Percentiles rank a stretch among this genome's conserved stretches.
phyloP scores from a whole-genome alignment of 305 asterid species.

The Ilex paraguariensis region DNA sequence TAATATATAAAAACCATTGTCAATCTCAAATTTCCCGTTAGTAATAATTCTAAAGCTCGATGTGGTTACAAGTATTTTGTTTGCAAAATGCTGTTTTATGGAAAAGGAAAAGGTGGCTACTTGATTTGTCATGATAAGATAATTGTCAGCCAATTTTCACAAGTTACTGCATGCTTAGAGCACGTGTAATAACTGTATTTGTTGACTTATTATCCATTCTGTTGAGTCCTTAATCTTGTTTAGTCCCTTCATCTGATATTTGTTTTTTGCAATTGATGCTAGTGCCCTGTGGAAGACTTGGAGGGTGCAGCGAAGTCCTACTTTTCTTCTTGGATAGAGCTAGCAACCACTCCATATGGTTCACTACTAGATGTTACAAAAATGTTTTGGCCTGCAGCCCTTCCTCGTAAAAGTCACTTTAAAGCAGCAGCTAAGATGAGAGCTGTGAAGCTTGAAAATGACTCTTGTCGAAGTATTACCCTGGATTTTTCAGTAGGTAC shows the following conservation, averaged over 20 bases:
- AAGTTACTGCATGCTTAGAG: background rate
- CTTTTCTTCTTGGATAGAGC: constrained; percentile 87
- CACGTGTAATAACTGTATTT: background rate
- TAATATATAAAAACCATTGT: no score
- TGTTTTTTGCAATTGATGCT: constrained; percentile 16
- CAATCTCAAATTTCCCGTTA: no score
- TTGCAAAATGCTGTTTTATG: no score
- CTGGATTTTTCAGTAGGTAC: constrained; percentile 41
- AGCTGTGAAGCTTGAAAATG: constrained; percentile 67
- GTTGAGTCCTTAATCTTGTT: background rate
- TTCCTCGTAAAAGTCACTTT: constrained; percentile 95
- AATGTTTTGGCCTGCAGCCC: constrained; percentile 96
- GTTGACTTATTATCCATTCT: background rate
- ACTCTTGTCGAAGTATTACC: constrained; percentile 37
- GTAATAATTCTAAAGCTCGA: no score
- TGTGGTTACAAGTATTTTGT: no score
- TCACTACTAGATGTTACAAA: constrained; percentile 73
- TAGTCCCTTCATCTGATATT: background rate
- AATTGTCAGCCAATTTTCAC: no score
- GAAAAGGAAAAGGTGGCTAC: no score
- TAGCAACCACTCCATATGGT: constrained; percentile 92
- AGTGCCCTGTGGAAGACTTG: constrained; percentile 85
- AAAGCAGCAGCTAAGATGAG: constrained; percentile 99
- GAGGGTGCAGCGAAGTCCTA: constrained; percentile 70
- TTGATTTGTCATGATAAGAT: no score